Evolutionary conservation across 2,329 filamentous ascomycete genomes (phyloP), one percentile per base, ranked within the genome.

Genomic region (Monilinia aucupariae): DNA sequence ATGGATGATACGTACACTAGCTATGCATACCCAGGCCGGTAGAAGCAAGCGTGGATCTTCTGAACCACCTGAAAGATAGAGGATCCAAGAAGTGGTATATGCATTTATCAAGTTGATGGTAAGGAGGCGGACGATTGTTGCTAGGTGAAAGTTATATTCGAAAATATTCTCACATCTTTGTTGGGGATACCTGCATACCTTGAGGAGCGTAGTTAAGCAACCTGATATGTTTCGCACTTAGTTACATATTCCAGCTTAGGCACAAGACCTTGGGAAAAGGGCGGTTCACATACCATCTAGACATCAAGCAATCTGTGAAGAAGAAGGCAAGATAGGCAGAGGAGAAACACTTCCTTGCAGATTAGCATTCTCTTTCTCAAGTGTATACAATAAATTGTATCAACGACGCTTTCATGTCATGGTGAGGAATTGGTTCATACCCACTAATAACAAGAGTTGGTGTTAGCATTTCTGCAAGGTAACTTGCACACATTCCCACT

Each of bases 271-370:
- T 47, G 13, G 12, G 5, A 13, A 25, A 47, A 51, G 17, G n/a
- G 30, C 20, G 13, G 47, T 39, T 22, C 50, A 76, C 80, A 51
- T 72, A 90, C 88, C 89, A 92, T 76, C 90, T 81, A 66, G 88
- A 91, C 89, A 92, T 92, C 71, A 92, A 82, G 75, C 89, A 91
- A 76, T 92, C 89, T 63, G 88, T 90, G 74, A 92, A 92, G 78
- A 91, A 90, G 75, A 91, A 92, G 58, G 88, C 89, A 65, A 92
- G 81, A 75, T 91, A 91, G 61, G 87, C 89, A 25, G 88, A 90
- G 64, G 88, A 86, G 71, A 84, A 85, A 77, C 88, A 91, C 89
- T 91, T 52, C 30, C 22, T 27, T 20, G 7, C 17, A 45, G 6
- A 53, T 63, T 41, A 59, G 61, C 43, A 34, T 59, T 12, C 32